Evolutionary conservation across 2,329 filamentous ascomycete genomes (phyloP).

Genomic region (Cordyceps tenuipes): DNA sequence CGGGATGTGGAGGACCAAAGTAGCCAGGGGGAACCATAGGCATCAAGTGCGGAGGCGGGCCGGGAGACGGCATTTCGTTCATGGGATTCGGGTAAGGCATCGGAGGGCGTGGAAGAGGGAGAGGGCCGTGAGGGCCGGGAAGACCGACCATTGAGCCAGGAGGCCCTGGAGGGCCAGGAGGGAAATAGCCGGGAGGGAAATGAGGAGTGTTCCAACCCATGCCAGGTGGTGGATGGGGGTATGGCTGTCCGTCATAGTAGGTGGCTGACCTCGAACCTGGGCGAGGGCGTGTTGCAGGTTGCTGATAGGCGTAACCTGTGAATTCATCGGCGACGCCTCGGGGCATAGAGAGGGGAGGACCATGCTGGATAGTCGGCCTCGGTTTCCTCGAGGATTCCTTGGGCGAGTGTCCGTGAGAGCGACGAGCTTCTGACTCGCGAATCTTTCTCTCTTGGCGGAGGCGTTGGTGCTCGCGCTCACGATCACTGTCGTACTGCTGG

Average conservation of each 20-base stretch:
- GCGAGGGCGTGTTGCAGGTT: conserved; percentile 26
- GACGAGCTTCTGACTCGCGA: conserved; percentile 16
- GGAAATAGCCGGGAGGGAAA: conserved; percentile 24
- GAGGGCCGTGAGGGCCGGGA: conserved; percentile 3
- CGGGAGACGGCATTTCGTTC: conserved; percentile 7
- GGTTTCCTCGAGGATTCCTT: conserved; percentile 18
- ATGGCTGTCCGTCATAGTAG: conserved; percentile 27
- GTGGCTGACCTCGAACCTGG: conserved; percentile 27
- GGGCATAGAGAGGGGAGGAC: conserved; percentile 25
- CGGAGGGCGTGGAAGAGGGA: conserved; percentile 7
- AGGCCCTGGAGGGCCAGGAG: conserved; percentile 11
- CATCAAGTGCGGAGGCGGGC: conserved; percentile 15
- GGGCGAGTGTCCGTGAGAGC: background rate
- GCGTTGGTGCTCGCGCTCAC: conserved; percentile 17
- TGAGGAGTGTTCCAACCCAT: conserved; percentile 23
- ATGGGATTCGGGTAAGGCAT: background rate
- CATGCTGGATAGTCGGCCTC: conserved; percentile 24
- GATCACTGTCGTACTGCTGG: conserved; percentile 19
- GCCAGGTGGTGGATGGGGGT: conserved; percentile 19
- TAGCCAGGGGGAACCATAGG: conserved; percentile 18
- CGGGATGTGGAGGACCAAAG: conserved; percentile 20
- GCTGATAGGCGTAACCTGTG: conserved; percentile 28
- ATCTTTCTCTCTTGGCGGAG: conserved; percentile 16
- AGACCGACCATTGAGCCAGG: background rate
- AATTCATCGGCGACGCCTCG: conserved; percentile 27